These are phyloP conservation scores for Monosporozyma servazzii DNA, from an alignment of 805 yeast genomes.

Conservation along the genomic window DNA sequence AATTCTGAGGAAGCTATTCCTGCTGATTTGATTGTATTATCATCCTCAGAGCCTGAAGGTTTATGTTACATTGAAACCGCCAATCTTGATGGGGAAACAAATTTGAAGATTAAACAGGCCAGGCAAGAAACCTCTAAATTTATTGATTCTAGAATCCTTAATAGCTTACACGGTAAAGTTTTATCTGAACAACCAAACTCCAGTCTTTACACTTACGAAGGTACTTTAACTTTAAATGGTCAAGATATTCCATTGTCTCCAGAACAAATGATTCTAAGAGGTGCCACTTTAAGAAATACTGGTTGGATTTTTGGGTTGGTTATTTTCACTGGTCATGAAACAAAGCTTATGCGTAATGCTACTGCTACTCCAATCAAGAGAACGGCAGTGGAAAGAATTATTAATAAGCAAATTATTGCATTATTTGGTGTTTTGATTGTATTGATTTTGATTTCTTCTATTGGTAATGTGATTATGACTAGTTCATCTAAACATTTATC, in stretches of 20 bases:
- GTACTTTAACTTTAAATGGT: conserved; percentile 54
- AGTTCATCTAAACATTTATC: conserved; percentile 42
- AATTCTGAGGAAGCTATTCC: conserved; percentile 86
- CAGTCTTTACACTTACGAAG: conserved; percentile 90
- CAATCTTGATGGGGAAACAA: conserved; percentile 95
- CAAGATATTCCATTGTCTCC: conserved; percentile 68
- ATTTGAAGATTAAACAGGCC: conserved; percentile 88
- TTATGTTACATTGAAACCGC: conserved; percentile 96
- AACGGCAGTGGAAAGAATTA: conserved; percentile 93
- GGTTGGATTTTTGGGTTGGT: conserved; percentile 92
- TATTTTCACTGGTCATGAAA: conserved; percentile 95
- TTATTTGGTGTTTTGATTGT: conserved; percentile 71
- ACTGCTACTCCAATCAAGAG: conserved; percentile 97
- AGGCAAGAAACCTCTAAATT: conserved; percentile 64
- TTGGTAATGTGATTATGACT: conserved; percentile 77
- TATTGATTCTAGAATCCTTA: conserved; percentile 55
- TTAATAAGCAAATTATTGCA: conserved; percentile 84
- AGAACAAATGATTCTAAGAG: conserved; percentile 85
- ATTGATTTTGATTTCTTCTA: conserved; percentile 68
- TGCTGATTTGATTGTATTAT: conserved; percentile 75
- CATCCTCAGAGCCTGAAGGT: conserved; percentile 97
- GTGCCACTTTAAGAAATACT: conserved; percentile 91
- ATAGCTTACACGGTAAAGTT: conserved; percentile 47
- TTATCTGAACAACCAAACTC: conserved; percentile 90
- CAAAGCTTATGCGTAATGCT: conserved; percentile 96